Evolutionary conservation across 345 rosid genomes (phyloP).

Genomic region (Combretum micranthum): DNA sequence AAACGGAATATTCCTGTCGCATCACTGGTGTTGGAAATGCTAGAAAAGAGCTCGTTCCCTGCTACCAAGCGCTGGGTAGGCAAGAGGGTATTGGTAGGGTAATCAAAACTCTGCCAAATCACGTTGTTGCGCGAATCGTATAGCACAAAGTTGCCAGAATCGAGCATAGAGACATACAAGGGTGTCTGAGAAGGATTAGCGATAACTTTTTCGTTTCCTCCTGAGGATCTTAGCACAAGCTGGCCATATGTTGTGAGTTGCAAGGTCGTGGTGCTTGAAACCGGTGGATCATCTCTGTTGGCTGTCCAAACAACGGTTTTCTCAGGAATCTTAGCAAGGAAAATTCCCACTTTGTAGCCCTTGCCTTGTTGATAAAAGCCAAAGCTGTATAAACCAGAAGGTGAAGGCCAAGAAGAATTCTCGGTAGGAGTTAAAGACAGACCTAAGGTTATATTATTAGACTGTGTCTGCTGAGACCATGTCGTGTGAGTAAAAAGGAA

Average conservation of each 20-base stretch:
- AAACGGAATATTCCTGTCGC: constrained; percentile 22
- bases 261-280: constrained; percentile 11
- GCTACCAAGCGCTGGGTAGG: constrained; percentile 11
- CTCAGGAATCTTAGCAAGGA: background rate
- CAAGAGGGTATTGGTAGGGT: constrained; percentile 27
- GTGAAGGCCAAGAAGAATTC: background rate
- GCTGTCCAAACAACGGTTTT: constrained; percentile 24
- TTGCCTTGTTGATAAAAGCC: background rate
- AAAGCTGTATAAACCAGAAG: background rate
- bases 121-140: background rate
- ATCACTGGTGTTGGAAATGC: constrained; percentile 10
- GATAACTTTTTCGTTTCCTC: background rate
- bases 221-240: constrained; percentile 10
- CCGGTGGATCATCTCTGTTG: constrained; percentile 15
- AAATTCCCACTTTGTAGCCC: constrained; percentile 3
- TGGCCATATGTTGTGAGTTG: constrained; percentile 11
- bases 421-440: background rate
- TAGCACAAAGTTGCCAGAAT: constrained; percentile 23
- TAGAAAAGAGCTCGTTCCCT: constrained; percentile 9
- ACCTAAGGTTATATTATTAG: background rate
- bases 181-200: background rate
- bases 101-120: constrained; percentile 25
- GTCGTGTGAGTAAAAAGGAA: too few species aligned
- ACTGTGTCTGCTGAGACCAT: too few species aligned
- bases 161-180: constrained; percentile 20